phyloP scores from a whole-genome alignment of 164 flowering plant genomes.

The Stephania japonica region DNA sequence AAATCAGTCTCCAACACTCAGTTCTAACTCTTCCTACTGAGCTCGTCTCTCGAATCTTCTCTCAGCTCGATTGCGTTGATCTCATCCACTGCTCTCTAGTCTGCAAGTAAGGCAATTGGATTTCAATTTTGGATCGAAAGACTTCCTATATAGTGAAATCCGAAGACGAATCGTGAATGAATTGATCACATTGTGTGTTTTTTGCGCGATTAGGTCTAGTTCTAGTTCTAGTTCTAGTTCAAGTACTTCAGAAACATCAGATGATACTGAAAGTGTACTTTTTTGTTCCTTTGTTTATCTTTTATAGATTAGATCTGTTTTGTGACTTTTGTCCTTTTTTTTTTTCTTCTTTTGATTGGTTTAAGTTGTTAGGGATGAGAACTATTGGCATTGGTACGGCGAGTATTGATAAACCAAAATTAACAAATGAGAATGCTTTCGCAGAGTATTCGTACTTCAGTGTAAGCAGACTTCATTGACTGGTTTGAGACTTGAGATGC shows the following conservation, averaged over 20 bases:
- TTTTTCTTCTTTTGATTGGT: too few species aligned
- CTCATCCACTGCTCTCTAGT: conserved; percentile 28
- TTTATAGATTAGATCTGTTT: too few species aligned
- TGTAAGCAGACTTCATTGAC: not conserved
- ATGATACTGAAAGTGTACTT: too few species aligned
- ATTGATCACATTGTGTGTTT: not conserved
- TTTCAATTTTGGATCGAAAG: not conserved
- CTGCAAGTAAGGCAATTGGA: conserved; percentile 21
- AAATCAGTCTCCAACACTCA: not conserved
- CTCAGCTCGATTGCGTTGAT: conserved; percentile 26
- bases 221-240: not conserved
- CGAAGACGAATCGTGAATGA: not conserved
- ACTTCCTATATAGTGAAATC: not conserved
- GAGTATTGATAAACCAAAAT: not conserved
- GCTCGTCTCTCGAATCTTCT: conserved; percentile 21
- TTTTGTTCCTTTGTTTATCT: too few species aligned
- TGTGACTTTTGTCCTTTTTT: too few species aligned
- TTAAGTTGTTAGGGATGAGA: not conserved
- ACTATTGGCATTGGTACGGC: not conserved
- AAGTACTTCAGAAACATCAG: too few species aligned
- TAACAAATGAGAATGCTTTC: not conserved
- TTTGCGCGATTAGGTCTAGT: not conserved
- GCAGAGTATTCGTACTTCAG: not conserved
- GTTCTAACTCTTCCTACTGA: conserved; percentile 13
- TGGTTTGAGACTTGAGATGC: too few species aligned